phyloP scores from a whole-genome alignment of 345 rosid genomes.

The sweet orange (Citrus sinensis) region DNA sequence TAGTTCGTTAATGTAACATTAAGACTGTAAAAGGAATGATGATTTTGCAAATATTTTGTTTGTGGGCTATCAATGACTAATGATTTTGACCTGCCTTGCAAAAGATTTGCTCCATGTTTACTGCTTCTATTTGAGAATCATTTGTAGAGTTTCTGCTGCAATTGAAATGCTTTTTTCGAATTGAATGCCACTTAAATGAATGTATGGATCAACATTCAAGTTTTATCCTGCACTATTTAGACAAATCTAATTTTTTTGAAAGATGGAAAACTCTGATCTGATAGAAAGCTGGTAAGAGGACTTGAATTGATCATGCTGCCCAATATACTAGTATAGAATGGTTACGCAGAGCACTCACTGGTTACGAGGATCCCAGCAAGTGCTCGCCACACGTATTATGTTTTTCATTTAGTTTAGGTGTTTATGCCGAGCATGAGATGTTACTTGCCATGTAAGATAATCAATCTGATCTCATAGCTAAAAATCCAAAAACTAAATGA shows the following conservation, averaged over 20 bases:
- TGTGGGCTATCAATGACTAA: too few relatives aligned
- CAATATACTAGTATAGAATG: too few relatives aligned
- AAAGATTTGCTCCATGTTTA: background rate
- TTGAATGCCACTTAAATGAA: background rate
- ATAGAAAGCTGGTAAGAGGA: too few relatives aligned
- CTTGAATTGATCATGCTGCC: too few relatives aligned
- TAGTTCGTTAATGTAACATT: conserved; percentile 24
- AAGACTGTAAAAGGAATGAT: background rate
- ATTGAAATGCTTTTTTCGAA: background rate
- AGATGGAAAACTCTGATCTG: background rate
- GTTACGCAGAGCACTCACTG: too few relatives aligned
- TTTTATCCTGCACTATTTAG: background rate
- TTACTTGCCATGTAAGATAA: too few relatives aligned
- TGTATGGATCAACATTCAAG: background rate
- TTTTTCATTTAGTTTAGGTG: too few relatives aligned
- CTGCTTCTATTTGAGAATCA: background rate
- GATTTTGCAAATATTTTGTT: background rate
- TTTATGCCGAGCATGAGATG: too few relatives aligned
- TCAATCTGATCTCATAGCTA: background rate
- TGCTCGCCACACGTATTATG: too few relatives aligned
- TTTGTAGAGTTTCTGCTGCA: background rate
- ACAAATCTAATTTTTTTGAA: background rate
- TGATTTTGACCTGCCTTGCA: background rate
- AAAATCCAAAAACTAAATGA: background rate
- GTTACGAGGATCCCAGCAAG: too few relatives aligned